Evolutionary conservation across 805 yeast genomes (phyloP), one percentile per base, ranked within the genome.

Genomic region (Kazachstania martiniae): DNA sequence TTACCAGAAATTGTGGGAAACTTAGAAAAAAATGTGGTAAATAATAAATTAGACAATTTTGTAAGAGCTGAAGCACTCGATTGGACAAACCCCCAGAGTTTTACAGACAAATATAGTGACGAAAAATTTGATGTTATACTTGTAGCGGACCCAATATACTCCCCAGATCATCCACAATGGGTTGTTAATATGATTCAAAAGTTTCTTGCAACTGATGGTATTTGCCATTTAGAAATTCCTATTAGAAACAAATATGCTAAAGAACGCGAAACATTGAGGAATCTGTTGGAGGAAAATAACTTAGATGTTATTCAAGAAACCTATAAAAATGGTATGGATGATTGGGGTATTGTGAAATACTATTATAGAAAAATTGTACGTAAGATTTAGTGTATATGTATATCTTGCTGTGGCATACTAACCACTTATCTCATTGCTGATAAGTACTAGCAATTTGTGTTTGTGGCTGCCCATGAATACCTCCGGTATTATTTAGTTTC

Each of bases 131-230:
- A 70, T 25, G 70, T 84, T 0, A 63, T 89, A 4, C 60, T 91
- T 0, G 57, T 85, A 4, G 80, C 95, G 14, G 98, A 89, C 54
- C 95, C 96, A 0, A 74, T 89, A 2, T 89, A 91, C 53, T 81
- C 95, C 0, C 60, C 77, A 0, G 67, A 72, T 21, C 97, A 89
- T 49, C 96, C 96, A 1, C 51, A 53, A 12, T 72, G 82, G 74
- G 74, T 89, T 1, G 68, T 70, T 4, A 53, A 70, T 30, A 77
- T 83, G 67, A 59, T 87, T 5, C 44, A 47, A 3, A 41, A 45
- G 26, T 75, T 82, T 33, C 45, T 77, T 14, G 10, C 8, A 8
- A 49, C 67, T 6, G 31, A 38, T 9, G 58, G 58, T 0, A 35
- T 27, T 10, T 73, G 86, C 0, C 52, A 83, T 12, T 51, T 89